Percentiles rank a stretch among this genome's conserved stretches.
These are phyloP conservation scores for Ceratocystis cubensis DNA, from an alignment of 2,329 filamentous ascomycete species.

Conservation along the genomic window DNA sequence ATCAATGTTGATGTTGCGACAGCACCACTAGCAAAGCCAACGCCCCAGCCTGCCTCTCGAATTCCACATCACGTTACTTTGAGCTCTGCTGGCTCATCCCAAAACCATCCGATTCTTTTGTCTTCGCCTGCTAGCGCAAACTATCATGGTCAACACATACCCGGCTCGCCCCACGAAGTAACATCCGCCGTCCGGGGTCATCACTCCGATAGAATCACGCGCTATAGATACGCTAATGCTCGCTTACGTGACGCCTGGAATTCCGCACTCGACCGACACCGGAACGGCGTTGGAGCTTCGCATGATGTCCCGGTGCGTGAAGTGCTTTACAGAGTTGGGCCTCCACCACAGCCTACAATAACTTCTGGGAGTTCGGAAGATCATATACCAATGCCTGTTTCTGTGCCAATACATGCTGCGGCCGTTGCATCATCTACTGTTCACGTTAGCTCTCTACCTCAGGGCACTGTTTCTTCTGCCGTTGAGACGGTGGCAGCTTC, in stretches of 20 bases:
- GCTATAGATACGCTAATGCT: background rate
- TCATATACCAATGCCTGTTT: background rate
- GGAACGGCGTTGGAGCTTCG: background rate
- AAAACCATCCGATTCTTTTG: background rate
- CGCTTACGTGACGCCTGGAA: conserved; percentile 8
- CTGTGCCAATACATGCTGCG: background rate
- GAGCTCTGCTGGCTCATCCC: background rate
- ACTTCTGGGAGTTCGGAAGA: background rate
- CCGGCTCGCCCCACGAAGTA: background rate
- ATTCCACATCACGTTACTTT: background rate
- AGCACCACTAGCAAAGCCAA: background rate
- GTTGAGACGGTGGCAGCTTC: background rate
- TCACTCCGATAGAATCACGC: background rate
- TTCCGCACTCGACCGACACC: conserved; percentile 8
- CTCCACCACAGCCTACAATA: background rate
- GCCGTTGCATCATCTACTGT: background rate
- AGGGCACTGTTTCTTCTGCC: background rate
- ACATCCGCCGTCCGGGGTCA: background rate
- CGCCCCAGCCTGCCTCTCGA: background rate
- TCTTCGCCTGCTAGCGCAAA: background rate
- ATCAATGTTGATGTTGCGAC: background rate
- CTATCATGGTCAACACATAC: background rate
- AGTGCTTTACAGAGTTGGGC: conserved; percentile 5
- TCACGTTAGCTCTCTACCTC: background rate
- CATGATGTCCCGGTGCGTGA: background rate